Evolutionary conservation across 164 flowering plant species (phyloP).

Genomic region (Aristolochia californica): DNA sequence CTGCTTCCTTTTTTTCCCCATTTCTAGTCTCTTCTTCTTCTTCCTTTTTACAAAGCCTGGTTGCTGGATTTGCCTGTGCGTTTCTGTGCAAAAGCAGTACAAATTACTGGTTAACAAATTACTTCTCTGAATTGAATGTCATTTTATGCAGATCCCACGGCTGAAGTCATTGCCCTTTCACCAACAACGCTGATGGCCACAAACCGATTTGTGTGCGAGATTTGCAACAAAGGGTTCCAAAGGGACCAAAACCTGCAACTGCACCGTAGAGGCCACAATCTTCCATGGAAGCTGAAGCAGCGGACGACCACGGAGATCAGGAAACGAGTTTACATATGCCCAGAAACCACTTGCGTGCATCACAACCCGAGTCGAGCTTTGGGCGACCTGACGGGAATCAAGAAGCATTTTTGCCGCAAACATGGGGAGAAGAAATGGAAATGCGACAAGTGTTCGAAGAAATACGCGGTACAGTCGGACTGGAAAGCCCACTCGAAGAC

Average conservation of each 20-base stretch:
- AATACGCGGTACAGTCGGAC: constrained; percentile 56
- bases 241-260: constrained; percentile 56
- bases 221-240: constrained; percentile 55
- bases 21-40: too few species aligned
- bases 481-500: constrained; percentile 59
- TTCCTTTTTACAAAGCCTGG: too few species aligned
- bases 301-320: constrained; percentile 30
- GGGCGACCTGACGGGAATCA: constrained; percentile 54
- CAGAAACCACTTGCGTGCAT: constrained; percentile 42
- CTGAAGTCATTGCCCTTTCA: constrained; percentile 50
- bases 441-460: constrained; percentile 56
- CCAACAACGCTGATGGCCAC: constrained; percentile 48
- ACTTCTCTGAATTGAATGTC: not conserved
- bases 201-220: constrained; percentile 47
- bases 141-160: constrained; percentile 36
- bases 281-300: constrained; percentile 63
- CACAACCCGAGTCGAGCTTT: constrained; percentile 49
- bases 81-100: too few species aligned
- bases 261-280: constrained; percentile 53
- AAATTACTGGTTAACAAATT: too few species aligned
- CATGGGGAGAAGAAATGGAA: constrained; percentile 72
- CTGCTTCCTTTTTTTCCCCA: too few species aligned
- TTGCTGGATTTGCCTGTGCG: too few species aligned
- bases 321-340: constrained; percentile 53
- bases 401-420: constrained; percentile 53